These are phyloP conservation scores for Melanogaster broomeanus DNA, from an alignment of 768 basidiomycete genomes.

Conservation along the genomic window DNA sequence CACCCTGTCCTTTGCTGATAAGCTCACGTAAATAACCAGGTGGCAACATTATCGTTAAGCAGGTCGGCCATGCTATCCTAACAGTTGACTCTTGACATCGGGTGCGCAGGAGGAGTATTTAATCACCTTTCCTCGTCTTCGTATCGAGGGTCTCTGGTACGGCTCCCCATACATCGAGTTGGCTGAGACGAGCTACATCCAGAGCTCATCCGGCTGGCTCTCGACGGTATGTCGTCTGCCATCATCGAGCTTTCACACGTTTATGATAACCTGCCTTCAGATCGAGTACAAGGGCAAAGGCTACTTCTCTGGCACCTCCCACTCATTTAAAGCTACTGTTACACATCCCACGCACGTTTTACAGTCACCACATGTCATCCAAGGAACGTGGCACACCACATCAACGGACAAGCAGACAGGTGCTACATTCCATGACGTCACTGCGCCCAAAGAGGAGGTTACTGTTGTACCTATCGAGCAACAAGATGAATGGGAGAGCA, in stretches of 20 bases:
- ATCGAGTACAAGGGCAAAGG: conserved; percentile 97
- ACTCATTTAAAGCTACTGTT: conserved; percentile 87
- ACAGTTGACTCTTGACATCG: conserved; percentile 60
- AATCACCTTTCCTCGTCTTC: conserved; percentile 88
- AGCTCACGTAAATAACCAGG: conserved; percentile 34
- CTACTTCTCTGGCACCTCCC: conserved; percentile 91
- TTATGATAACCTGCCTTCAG: conserved; percentile 43
- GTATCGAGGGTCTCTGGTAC: conserved; percentile 93
- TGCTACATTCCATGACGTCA: conserved; percentile 75
- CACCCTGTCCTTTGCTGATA: neutral
- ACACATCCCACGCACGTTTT: conserved; percentile 47
- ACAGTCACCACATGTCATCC: conserved; percentile 54
- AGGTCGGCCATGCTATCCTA: conserved; percentile 91
- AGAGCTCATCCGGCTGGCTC: conserved; percentile 59
- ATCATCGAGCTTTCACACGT: conserved; percentile 9
- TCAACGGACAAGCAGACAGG: conserved; percentile 52
- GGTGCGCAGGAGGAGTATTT: conserved; percentile 72
- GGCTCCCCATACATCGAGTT: conserved; percentile 93
- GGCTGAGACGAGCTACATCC: conserved; percentile 78
- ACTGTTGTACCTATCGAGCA: conserved; percentile 57
- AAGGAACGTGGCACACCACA: conserved; percentile 80
- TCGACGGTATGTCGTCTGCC: conserved; percentile 41
- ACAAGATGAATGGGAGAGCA: conserved; percentile 84
- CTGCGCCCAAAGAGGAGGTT: conserved; percentile 73
- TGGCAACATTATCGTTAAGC: conserved; percentile 84